phyloP scores from a whole-genome alignment of 169 alveolate species.

The Perkinsus marinus region DNA sequence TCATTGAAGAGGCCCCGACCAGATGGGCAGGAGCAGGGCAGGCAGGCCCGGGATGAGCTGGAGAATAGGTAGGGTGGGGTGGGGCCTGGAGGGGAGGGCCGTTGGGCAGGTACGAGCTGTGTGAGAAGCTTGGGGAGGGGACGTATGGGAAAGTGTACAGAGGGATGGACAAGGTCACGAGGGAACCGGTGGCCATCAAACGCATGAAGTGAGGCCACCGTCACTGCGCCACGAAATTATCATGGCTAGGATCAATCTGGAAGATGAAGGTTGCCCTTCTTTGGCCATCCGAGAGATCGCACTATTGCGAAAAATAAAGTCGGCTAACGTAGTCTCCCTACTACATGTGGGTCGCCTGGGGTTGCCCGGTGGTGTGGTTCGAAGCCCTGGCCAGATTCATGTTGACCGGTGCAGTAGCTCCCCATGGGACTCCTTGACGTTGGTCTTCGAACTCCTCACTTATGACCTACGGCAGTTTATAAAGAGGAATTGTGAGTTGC shows the following conservation, averaged over 20 bases:
- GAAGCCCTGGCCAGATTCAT: conserved; percentile 13
- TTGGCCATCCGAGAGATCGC: not conserved
- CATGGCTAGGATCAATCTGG: conserved; percentile 11
- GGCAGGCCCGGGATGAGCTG: not conserved
- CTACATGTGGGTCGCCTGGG: not conserved
- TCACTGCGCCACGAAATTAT: too few relatives aligned
- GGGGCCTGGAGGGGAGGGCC: not conserved
- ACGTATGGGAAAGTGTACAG: conserved; percentile 63
- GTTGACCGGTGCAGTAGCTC: not conserved
- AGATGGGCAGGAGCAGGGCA: not conserved
- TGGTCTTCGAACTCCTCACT: not conserved
- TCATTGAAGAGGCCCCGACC: not conserved
- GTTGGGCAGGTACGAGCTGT: conserved; percentile 8
- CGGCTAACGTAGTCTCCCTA: not conserved
- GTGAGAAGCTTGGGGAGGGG: conserved; percentile 51
- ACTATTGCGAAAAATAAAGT: not conserved
- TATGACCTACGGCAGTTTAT: not conserved
- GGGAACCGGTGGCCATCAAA: conserved; percentile 48
- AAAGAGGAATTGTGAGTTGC: not conserved
- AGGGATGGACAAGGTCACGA: conserved; percentile 47
- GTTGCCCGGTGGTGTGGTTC: not conserved
- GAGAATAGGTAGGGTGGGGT: not conserved
- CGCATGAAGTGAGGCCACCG: conserved; percentile 39
- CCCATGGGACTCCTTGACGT: not conserved
- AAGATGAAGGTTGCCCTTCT: not conserved